phyloP scores from a whole-genome alignment of 2,329 filamentous ascomycete species.

The Sordariomycetes sp. region DNA sequence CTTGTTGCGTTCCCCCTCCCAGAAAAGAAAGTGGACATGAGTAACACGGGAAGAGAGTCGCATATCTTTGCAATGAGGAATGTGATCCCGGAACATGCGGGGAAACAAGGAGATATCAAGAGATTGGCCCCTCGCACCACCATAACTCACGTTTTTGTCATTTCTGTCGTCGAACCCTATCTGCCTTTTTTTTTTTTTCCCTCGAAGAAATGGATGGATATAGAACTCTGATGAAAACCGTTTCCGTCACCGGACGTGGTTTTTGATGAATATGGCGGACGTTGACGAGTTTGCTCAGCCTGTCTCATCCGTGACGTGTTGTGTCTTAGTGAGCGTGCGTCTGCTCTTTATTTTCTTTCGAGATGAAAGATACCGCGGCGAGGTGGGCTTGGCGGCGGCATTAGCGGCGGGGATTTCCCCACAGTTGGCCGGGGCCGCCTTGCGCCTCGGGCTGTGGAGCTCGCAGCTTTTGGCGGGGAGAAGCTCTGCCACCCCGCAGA shows the following conservation, averaged over 20 bases:
- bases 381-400: no score
- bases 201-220: not conserved
- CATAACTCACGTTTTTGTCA: not conserved
- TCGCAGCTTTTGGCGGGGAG: no score
- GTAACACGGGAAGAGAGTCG: not conserved
- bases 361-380: no score
- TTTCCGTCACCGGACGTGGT: not conserved
- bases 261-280: not conserved
- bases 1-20: no score
- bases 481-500: no score
- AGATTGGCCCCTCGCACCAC: not conserved
- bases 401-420: no score
- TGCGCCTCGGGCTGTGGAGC: no score
- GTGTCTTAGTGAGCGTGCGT: not conserved
- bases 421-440: no score
- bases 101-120: not conserved
- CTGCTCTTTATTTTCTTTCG: no score
- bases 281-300: not conserved
- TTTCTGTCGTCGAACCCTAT: not conserved
- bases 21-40: not conserved
- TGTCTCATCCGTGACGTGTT: not conserved
- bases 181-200: not conserved
- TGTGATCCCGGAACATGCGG: not conserved
- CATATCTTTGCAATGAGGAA: not conserved
- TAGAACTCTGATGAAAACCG: not conserved